Evolutionary conservation across 306 rosid species (phyloP).

Genomic region (Cicer pinnatifidum): DNA sequence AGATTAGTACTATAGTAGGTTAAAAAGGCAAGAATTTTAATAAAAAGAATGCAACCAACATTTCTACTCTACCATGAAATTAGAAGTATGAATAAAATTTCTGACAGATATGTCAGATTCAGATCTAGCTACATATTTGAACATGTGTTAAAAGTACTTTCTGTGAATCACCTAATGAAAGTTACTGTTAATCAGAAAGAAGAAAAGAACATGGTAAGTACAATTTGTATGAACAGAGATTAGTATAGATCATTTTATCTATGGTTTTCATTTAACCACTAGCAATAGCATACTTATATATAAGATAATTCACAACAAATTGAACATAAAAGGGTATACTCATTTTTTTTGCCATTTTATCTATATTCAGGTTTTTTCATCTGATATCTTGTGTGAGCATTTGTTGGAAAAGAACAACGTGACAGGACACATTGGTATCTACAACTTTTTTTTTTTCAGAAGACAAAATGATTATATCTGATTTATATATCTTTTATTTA

Average conservation of each 20-base stretch:
- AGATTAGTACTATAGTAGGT: conserved; percentile 45
- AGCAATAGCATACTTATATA: too few relatives aligned
- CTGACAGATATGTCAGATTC: conserved; percentile 15
- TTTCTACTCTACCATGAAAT: conserved; percentile 32
- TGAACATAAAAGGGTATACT: too few relatives aligned
- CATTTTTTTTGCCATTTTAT: conserved; percentile 4
- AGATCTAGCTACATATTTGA: conserved; percentile 34
- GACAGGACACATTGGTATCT: conserved; percentile 3
- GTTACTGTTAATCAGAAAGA: neutral
- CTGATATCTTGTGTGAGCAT: neutral
- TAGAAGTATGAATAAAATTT: conserved; percentile 17
- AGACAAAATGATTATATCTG: too few relatives aligned
- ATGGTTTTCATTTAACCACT: too few relatives aligned
- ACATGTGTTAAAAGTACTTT: neutral
- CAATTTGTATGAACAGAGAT: too few relatives aligned
- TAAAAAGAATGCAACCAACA: conserved; percentile 37
- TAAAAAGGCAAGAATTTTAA: conserved; percentile 40
- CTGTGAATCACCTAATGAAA: conserved; percentile 20
- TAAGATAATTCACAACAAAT: too few relatives aligned
- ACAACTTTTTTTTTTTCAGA: neutral
- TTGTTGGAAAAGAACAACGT: conserved; percentile 25
- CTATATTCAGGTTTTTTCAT: conserved; percentile 15
- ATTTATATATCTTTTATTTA: neutral
- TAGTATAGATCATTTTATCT: too few relatives aligned
- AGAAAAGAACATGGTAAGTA: neutral